Conservation (phyloP, 2,329 filamentous ascomycete species). For the Trichoderma sp. region DNA sequence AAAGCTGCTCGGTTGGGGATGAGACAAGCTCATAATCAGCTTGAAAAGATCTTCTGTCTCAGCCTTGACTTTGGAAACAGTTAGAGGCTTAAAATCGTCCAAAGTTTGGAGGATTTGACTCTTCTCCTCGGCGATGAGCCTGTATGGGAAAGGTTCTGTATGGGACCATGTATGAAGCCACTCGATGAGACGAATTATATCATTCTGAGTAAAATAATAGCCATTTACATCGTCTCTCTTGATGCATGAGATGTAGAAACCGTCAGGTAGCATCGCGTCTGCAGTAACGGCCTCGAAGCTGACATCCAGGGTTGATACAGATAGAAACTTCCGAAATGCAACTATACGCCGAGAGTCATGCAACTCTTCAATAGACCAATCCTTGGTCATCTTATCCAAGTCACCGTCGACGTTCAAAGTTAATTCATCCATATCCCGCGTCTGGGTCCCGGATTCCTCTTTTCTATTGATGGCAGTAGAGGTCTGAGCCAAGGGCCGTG, state of each 20-base stretch:
- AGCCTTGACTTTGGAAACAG: not conserved
- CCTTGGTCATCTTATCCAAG: not conserved
- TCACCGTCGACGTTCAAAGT: not conserved
- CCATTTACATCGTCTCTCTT: not conserved
- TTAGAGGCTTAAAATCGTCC: not conserved
- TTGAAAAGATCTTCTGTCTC: not conserved
- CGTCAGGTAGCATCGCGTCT: not conserved
- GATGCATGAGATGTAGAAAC: not conserved
- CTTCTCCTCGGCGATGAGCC: not conserved
- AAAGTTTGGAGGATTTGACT: not conserved
- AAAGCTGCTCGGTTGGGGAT: not conserved
- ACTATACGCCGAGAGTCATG: not conserved
- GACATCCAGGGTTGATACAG: not conserved
- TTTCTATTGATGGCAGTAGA: not conserved
- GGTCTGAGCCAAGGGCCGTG: not conserved
- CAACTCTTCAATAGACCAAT: not conserved
- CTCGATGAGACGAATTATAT: not conserved
- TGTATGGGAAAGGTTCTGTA: not conserved
- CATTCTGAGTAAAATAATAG: not conserved
- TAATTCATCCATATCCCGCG: not conserved
- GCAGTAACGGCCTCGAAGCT: not conserved
- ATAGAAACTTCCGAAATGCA: not conserved
- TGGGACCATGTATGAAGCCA: not conserved
- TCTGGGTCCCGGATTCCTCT: not conserved
- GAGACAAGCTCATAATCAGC: not conserved